phyloP scores from a whole-genome alignment of 495 filamentous ascomycete genomes.

The Hyaloscypha hepaticicola region DNA sequence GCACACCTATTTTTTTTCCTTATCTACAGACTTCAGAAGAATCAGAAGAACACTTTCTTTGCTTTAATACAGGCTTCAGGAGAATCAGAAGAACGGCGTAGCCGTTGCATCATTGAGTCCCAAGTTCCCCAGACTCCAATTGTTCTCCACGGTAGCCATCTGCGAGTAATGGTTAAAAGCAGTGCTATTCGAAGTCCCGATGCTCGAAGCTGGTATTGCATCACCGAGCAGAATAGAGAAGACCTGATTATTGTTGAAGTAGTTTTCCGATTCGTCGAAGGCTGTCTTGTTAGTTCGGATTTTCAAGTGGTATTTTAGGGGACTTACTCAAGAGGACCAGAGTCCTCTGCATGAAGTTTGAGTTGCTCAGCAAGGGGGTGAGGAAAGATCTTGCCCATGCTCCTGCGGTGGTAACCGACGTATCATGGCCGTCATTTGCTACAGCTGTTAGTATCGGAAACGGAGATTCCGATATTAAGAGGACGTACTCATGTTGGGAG shows the following conservation, averaged over 20 bases:
- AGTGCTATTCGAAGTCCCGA: slow-evolving; percentile 59
- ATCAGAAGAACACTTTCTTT: too few relatives aligned
- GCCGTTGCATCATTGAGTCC: slow-evolving; percentile 49
- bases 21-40: too few relatives aligned
- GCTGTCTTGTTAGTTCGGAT: slow-evolving; percentile 27
- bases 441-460: slow-evolving; percentile 2
- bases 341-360: slow-evolving; percentile 66
- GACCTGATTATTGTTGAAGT: slow-evolving; percentile 54
- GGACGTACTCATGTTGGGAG: slow-evolving; percentile 66
- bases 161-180: slow-evolving; percentile 72
- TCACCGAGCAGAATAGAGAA: slow-evolving; percentile 64
- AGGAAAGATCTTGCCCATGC: slow-evolving; percentile 58
- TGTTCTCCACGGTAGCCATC: slow-evolving; percentile 61
- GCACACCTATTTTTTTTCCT: too few relatives aligned
- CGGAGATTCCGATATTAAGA: slow-evolving; percentile 45
- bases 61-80: too few relatives aligned
- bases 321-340: slow-evolving; percentile 57
- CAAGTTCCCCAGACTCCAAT: slow-evolving; percentile 48
- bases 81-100: slow-evolving; percentile 46
- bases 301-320: not conserved
- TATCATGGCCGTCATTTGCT: slow-evolving; percentile 63
- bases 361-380: slow-evolving; percentile 58
- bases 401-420: slow-evolving; percentile 60
- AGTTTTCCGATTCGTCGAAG: slow-evolving; percentile 63
- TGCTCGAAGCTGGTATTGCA: slow-evolving; percentile 54